Conservation (phyloP, 768 basidiomycete genomes). For the Naganishia friedmannii region DNA sequence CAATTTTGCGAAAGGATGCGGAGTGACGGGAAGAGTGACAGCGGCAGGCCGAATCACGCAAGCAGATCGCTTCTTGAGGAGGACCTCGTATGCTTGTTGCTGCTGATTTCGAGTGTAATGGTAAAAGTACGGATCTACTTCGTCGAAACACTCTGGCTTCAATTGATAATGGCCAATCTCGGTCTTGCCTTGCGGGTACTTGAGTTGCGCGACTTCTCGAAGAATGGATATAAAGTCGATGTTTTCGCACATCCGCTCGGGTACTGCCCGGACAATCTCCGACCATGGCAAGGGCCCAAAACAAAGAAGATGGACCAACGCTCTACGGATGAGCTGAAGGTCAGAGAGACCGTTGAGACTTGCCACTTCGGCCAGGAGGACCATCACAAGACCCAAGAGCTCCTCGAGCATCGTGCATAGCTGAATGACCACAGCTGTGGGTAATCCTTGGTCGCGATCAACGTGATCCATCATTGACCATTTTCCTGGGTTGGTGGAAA, state of each 20-base stretch:
- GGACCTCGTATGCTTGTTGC: constrained; percentile 78
- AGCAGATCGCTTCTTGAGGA: constrained; percentile 66
- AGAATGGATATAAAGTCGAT: constrained; percentile 76
- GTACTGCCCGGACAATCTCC: constrained; percentile 83
- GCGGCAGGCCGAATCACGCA: constrained; percentile 72
- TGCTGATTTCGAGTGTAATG: constrained; percentile 92
- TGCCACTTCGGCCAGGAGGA: constrained; percentile 76
- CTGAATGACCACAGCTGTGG: constrained; percentile 14
- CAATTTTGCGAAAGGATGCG: constrained; percentile 67
- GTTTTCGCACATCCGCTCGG: constrained; percentile 83
- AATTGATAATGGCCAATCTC: constrained; percentile 87
- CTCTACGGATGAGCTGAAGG: constrained; percentile 66
- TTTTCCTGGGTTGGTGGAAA: constrained; percentile 56
- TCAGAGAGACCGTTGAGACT: constrained; percentile 69
- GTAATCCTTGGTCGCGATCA: constrained; percentile 20
- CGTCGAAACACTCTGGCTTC: constrained; percentile 73
- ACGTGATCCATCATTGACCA: constrained; percentile 17
- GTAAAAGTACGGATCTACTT: constrained; percentile 92
- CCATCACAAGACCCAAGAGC: constrained; percentile 78
- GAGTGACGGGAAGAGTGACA: constrained; percentile 58
- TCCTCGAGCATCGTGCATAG: constrained; percentile 76
- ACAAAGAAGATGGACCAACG: constrained; percentile 85
- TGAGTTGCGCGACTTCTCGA: constrained; percentile 74
- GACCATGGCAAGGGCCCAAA: constrained; percentile 84
- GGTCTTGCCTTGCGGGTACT: constrained; percentile 67